These are phyloP conservation scores for Ogataea nakhonphanomensis DNA, from an alignment of 805 yeast species.

Conservation along the genomic window DNA sequence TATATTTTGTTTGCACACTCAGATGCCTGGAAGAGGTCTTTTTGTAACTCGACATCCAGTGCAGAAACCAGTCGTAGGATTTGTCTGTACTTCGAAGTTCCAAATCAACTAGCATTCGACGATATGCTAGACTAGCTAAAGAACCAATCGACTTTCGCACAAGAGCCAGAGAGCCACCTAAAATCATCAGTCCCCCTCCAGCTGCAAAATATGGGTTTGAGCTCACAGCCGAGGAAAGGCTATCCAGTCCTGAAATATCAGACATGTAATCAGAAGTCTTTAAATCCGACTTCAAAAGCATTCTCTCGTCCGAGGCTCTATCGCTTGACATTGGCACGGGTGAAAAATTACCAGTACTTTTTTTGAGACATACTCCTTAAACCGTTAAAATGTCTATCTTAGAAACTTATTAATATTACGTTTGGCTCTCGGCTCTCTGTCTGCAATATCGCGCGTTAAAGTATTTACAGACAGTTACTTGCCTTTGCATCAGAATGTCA, in stretches of 20 bases:
- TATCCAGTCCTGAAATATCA: not conserved
- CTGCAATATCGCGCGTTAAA: not conserved
- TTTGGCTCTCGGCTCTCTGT: too few relatives aligned
- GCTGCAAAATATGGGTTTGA: constrained; percentile 95
- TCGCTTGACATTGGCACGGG: too few relatives aligned
- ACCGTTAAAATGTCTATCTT: too few relatives aligned
- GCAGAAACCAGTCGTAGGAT: constrained; percentile 90
- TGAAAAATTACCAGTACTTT: too few relatives aligned
- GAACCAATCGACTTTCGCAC: constrained; percentile 66
- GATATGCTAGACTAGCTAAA: constrained; percentile 64
- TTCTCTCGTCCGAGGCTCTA: too few relatives aligned
- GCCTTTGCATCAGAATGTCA: constrained; percentile 2
- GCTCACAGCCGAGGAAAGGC: constrained; percentile 38
- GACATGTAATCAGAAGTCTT: not conserved
- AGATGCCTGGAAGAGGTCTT: constrained; percentile 75
- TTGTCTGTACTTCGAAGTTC: constrained; percentile 93
- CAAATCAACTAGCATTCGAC: constrained; percentile 83
- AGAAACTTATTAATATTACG: too few relatives aligned
- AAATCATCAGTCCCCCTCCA: constrained; percentile 94
- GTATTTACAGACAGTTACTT: not conserved
- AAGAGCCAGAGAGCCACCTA: constrained; percentile 86
- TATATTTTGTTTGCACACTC: constrained; percentile 81
- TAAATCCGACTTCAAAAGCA: not conserved
- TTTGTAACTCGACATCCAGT: constrained; percentile 90
- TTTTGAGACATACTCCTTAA: too few relatives aligned